phyloP scores from a whole-genome alignment of 208 protist genomes.

The Vickermania ingenoplastis region DNA sequence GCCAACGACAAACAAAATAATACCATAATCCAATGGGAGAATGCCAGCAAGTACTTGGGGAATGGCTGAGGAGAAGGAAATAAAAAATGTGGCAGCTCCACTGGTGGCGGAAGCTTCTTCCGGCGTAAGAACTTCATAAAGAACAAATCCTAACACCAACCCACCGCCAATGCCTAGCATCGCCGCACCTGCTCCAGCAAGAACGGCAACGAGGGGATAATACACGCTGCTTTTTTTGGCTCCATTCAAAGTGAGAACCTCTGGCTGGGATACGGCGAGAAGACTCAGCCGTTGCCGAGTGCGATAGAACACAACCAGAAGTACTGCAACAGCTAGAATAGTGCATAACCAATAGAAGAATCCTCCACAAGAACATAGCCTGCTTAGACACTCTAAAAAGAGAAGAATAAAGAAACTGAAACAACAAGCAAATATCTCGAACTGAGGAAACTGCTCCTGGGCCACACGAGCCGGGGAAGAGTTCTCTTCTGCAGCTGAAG shows the following conservation, averaged over 20 bases:
- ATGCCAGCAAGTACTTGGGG: slow-evolving; percentile 40
- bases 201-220: slow-evolving; percentile 56
- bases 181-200: slow-evolving; percentile 56
- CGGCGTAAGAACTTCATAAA: slow-evolving; percentile 69
- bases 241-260: slow-evolving; percentile 43
- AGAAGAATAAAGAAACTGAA: too few species aligned
- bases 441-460: slow-evolving; percentile 20
- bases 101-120: slow-evolving; percentile 66
- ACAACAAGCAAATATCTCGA: slow-evolving; percentile 49
- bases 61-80: slow-evolving; percentile 51
- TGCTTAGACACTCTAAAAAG: slow-evolving; percentile 53
- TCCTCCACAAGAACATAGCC: slow-evolving; percentile 27
- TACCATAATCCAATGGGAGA: slow-evolving; percentile 49
- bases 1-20: slow-evolving; percentile 47
- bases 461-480: neutral
- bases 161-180: slow-evolving; percentile 83
- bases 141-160: slow-evolving; percentile 67
- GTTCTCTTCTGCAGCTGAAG: neutral
- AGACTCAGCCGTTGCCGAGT: slow-evolving; percentile 23
- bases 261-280: slow-evolving; percentile 14
- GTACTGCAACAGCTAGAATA: slow-evolving; percentile 22
- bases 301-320: slow-evolving; percentile 25
- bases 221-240: slow-evolving; percentile 35
- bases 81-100: slow-evolving; percentile 68
- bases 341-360: slow-evolving; percentile 39